Percentiles rank a stretch among this genome's conserved stretches.
These are phyloP conservation scores for Wickerhamiella shivajii DNA, from an alignment of 805 yeast genomes.

Conservation along the genomic window DNA sequence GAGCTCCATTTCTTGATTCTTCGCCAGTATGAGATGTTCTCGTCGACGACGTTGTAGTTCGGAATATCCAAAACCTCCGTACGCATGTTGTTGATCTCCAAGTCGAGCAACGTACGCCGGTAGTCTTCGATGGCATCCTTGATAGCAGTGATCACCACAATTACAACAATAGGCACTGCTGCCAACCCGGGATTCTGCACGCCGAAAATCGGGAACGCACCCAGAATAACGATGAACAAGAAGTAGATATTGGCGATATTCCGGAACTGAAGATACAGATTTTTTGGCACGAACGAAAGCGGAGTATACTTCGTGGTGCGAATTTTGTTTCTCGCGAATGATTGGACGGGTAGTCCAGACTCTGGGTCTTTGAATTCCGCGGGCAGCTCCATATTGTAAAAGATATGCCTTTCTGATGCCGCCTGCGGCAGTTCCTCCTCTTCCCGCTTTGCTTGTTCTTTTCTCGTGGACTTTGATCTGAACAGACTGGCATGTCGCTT, in stretches of 20 bases:
- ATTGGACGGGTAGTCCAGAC: conserved; percentile 40
- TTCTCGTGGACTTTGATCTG: conserved; percentile 1
- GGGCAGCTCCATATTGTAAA: conserved; percentile 38
- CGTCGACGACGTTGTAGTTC: conserved; percentile 44
- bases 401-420: conserved; percentile 27
- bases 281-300: conserved; percentile 72
- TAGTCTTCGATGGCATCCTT: conserved; percentile 72
- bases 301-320: conserved; percentile 95
- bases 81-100: conserved; percentile 51
- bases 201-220: conserved; percentile 60
- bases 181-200: conserved; percentile 58
- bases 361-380: conserved; percentile 36
- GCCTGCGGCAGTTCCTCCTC: not conserved
- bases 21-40: conserved; percentile 50
- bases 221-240: conserved; percentile 61
- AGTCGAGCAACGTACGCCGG: conserved; percentile 47
- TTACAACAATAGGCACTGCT: conserved; percentile 69
- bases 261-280: conserved; percentile 61
- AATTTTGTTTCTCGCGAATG: conserved; percentile 80
- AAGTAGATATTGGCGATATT: conserved; percentile 88
- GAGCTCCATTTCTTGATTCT: conserved; percentile 42
- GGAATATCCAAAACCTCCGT: conserved; percentile 43
- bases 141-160: conserved; percentile 57
- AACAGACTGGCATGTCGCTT: conserved; percentile 6
- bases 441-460: not conserved